Evolutionary conservation across 768 basidiomycete genomes (phyloP).

Genomic region (Leucosporidium scottii): DNA sequence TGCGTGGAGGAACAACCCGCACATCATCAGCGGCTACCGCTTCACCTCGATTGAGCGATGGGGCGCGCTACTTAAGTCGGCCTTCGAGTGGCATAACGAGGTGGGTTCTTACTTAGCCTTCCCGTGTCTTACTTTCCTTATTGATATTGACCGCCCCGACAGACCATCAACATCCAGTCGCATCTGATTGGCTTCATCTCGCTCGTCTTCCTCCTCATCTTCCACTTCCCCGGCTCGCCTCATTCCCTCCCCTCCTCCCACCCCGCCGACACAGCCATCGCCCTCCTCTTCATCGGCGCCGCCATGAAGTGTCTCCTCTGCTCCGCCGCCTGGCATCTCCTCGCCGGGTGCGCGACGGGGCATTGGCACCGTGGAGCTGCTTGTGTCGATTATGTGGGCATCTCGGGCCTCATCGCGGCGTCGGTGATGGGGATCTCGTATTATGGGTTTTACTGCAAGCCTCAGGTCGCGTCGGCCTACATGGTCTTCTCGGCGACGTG

Average conservation of each 20-base stretch:
- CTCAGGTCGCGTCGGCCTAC: slow-evolving; percentile 24
- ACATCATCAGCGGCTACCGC: slow-evolving; percentile 35
- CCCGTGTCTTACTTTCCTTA: not conserved
- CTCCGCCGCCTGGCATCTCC: slow-evolving; percentile 38
- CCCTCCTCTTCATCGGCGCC: slow-evolving; percentile 36
- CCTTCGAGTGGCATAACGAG: slow-evolving; percentile 39
- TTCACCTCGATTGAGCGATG: slow-evolving; percentile 38
- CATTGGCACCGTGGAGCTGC: slow-evolving; percentile 36
- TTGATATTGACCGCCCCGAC: too few relatives aligned
- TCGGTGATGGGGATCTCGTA: slow-evolving; percentile 32
- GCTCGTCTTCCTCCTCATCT: slow-evolving; percentile 30
- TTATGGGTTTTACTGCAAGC: slow-evolving; percentile 33
- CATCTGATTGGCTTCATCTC: slow-evolving; percentile 35
- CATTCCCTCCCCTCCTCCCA: slow-evolving; percentile 18
- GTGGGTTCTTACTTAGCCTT: slow-evolving; percentile 16
- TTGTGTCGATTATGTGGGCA: slow-evolving; percentile 40
- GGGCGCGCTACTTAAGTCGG: slow-evolving; percentile 26
- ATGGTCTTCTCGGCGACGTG: slow-evolving; percentile 23
- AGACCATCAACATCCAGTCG: slow-evolving; percentile 32
- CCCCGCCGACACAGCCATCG: slow-evolving; percentile 34
- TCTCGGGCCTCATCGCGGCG: slow-evolving; percentile 33
- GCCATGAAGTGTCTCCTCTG: slow-evolving; percentile 38
- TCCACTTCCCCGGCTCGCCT: slow-evolving; percentile 21
- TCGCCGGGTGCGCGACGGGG: slow-evolving; percentile 36
- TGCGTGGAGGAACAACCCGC: slow-evolving; percentile 39